Evolutionary conservation across 1,284 basidiomycete species (phyloP).

Genomic region (Phlebopus sp.): DNA sequence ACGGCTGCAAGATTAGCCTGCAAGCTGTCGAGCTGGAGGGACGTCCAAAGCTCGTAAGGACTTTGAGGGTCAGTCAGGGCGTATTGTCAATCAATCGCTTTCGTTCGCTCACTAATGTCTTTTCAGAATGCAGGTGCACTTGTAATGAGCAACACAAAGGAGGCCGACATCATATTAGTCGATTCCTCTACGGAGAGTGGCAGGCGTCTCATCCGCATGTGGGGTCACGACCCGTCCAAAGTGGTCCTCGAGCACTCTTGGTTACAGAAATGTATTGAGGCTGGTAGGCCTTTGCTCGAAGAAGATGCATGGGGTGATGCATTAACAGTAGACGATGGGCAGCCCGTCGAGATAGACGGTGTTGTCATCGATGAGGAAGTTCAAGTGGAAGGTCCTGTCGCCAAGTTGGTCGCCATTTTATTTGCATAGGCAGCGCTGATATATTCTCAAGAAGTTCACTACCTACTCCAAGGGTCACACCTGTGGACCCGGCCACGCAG

Average conservation of each 20-base stretch:
- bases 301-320: constrained; percentile 57
- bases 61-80: constrained; percentile 47
- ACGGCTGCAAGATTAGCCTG: constrained; percentile 41
- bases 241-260: constrained; percentile 45
- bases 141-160: constrained; percentile 44
- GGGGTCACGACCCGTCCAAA: constrained; percentile 49
- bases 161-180: constrained; percentile 56
- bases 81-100: neutral
- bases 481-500: constrained; percentile 33
- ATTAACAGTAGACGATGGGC: constrained; percentile 44
- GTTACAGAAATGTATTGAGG: constrained; percentile 41
- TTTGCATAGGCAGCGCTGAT: constrained; percentile 22
- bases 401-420: constrained; percentile 27
- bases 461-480: constrained; percentile 60
- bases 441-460: constrained; percentile 44
- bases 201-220: constrained; percentile 51
- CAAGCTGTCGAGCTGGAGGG: constrained; percentile 49
- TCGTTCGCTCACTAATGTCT: constrained; percentile 1
- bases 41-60: constrained; percentile 50
- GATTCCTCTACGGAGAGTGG: constrained; percentile 51
- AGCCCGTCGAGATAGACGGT: constrained; percentile 36
- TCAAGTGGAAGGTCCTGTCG: constrained; percentile 36
- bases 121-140: constrained; percentile 50
- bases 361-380: constrained; percentile 32
- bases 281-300: constrained; percentile 40